Percentiles rank a stretch among this genome's conserved stretches.
Conservation (phyloP, 805 yeast genomes). For the Wickerhamomyces bovis region DNA sequence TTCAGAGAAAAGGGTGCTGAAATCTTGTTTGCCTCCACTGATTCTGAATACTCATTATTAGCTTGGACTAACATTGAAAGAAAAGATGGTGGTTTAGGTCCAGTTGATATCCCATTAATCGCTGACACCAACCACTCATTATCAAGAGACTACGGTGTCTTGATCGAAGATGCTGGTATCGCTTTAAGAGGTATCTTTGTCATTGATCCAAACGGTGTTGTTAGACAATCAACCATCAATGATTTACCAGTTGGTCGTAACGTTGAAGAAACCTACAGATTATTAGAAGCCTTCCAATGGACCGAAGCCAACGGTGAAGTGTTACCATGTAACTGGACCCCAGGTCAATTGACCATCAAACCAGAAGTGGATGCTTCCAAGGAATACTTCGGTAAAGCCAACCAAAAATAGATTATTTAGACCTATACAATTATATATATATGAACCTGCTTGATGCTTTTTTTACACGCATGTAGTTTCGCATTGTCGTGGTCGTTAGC, state of each 20-base stretch:
- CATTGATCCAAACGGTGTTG: conserved; percentile 91
- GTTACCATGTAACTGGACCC: conserved; percentile 99
- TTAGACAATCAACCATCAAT: conserved; percentile 97
- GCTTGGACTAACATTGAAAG: conserved; percentile 98
- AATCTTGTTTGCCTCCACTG: conserved; percentile 94
- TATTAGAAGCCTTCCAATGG: conserved; percentile 99
- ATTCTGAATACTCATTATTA: conserved; percentile 93
- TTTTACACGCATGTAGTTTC: too few species aligned
- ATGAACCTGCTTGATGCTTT: background rate
- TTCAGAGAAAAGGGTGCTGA: conserved; percentile 83
- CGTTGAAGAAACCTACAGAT: conserved; percentile 96
- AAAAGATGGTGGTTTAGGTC: conserved; percentile 98
- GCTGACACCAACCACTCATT: conserved; percentile 97
- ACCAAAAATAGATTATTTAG: conserved; percentile 17
- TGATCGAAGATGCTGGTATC: conserved; percentile 92
- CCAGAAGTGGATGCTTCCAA: conserved; percentile 74
- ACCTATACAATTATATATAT: background rate
- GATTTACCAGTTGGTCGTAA: conserved; percentile 99
- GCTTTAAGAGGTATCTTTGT: conserved; percentile 97
- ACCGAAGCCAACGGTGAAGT: conserved; percentile 99
- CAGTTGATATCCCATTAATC: conserved; percentile 86
- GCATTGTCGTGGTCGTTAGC: too few species aligned
- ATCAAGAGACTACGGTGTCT: conserved; percentile 95
- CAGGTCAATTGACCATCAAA: conserved; percentile 90
- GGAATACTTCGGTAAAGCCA: conserved; percentile 68